Base-by-base conservation (phyloP, 2,329 filamentous ascomycete species). In the Fusarium domesticum region DNA sequence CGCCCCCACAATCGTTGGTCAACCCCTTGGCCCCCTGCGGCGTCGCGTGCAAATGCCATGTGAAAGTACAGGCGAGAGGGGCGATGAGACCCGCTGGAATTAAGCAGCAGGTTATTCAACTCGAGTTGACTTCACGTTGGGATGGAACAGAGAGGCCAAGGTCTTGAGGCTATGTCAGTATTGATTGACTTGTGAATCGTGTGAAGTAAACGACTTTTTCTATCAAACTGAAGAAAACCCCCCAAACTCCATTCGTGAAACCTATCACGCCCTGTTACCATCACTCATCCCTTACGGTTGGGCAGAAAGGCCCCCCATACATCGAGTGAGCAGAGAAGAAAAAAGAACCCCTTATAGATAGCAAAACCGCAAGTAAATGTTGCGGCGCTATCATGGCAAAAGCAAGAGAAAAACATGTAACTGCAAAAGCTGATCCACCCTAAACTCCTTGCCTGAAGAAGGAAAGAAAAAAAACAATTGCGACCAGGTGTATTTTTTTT, bases 11-110 rank as follows among this genome's bases (percentile, higher is more conserved):
- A 73, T 88, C 41, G 63, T 87, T 38, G 63, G 87, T 50, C 55
- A 78, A 2, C 75, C 88, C 32, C 73, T 85, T 67, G 79, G 85
- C 15, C 85, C 84, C 1, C 64, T 69, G 10, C 80, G 80, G 47
- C 74, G 83, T 67, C 56, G 57, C 57, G 56, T 51, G 56, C 43
- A 41, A 49, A 25, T 57, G 47, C 57, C 56, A 58, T 59, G 56
- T 58, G 56, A 59, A 51, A 49, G 40, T 31, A 32, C 18, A 17
- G 34, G 42, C 25, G 25, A 28, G 25, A 40, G 47, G 50, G n/a
- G n/a, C n/a, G n/a, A n/a, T n/a, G n/a, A n/a, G n/a, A n/a, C n/a
- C n/a, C n/a, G n/a, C n/a, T n/a, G n/a, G n/a, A n/a, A n/a, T n/a
- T n/a, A n/a, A n/a, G n/a, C n/a, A n/a, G n/a, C n/a, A n/a, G n/a